These are phyloP conservation scores for Wickerhamomyces sydowiorum DNA, from an alignment of 805 yeast genomes.

Conservation along the genomic window DNA sequence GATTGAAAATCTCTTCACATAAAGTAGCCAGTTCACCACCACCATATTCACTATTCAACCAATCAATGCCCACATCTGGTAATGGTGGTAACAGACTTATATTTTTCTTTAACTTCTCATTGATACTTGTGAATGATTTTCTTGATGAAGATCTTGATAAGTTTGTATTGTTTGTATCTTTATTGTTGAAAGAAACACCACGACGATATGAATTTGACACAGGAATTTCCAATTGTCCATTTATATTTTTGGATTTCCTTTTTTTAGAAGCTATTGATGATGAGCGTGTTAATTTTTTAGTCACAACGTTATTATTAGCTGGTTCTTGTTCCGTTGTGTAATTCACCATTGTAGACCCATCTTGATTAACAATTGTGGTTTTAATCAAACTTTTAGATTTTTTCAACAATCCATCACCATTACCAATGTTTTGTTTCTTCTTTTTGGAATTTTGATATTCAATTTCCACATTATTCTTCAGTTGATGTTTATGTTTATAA, in stretches of 20 bases:
- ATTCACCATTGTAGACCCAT: constrained; percentile 20
- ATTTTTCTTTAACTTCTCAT: constrained; percentile 12
- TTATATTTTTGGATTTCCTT: constrained; percentile 15
- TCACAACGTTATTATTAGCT: no score
- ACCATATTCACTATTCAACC: constrained; percentile 15
- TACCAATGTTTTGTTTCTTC: constrained; percentile 22
- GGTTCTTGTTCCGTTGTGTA: constrained; percentile 9
- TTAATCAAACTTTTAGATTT: constrained; percentile 35
- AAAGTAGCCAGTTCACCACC: constrained; percentile 22
- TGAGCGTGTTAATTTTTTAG: background rate
- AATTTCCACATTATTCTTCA: constrained; percentile 12
- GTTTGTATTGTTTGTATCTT: constrained; percentile 6
- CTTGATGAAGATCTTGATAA: constrained; percentile 22
- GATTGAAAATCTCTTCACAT: constrained; percentile 25
- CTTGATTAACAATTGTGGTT: constrained; percentile 32
- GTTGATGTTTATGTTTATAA: constrained; percentile 62
- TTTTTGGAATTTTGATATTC: constrained; percentile 17
- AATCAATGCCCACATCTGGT: constrained; percentile 20
- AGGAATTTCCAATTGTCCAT: constrained; percentile 23
- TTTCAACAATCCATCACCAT: constrained; percentile 29
- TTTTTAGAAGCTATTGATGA: background rate
- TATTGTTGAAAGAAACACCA: constrained; percentile 25
- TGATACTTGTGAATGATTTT: constrained; percentile 7
- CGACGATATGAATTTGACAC: constrained; percentile 27
- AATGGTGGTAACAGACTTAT: constrained; percentile 24